Evolutionary conservation across 371 early-diverging fungal genomes (phyloP).

Genomic region (Apophysomyces elegans): DNA sequence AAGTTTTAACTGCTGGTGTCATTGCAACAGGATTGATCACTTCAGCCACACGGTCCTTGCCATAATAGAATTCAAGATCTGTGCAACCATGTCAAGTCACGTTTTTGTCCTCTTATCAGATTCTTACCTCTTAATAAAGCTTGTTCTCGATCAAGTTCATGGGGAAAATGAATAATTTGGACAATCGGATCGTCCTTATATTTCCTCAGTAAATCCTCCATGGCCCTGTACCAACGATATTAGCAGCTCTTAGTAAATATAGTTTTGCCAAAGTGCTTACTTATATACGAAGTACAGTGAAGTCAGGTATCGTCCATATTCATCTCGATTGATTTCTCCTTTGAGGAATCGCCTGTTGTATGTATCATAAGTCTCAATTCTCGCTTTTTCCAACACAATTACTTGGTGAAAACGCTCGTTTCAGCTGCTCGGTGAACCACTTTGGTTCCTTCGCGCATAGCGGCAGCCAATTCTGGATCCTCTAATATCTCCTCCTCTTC

Average conservation of each 20-base stretch:
- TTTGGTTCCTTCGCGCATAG: slow-evolving; percentile 59
- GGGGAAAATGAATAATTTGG: slow-evolving; percentile 52
- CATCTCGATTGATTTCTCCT: slow-evolving; percentile 38
- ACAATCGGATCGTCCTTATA: slow-evolving; percentile 48
- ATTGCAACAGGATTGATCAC: slow-evolving; percentile 29
- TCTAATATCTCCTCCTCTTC: slow-evolving; percentile 20
- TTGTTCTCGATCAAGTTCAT: slow-evolving; percentile 43
- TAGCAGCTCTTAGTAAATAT: no score
- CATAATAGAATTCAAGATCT: slow-evolving; percentile 59
- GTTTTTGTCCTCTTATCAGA: background rate
- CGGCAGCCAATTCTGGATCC: slow-evolving; percentile 39
- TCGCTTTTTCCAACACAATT: background rate
- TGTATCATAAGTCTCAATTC: background rate
- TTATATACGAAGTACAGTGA: slow-evolving; percentile 41
- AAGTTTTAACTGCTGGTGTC: slow-evolving; percentile 51
- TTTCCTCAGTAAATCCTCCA: slow-evolving; percentile 53
- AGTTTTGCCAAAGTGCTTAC: slow-evolving; percentile 17
- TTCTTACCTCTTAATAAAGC: slow-evolving; percentile 36
- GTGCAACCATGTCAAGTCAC: background rate
- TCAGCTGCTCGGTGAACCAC: slow-evolving; percentile 56
- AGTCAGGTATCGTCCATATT: slow-evolving; percentile 43
- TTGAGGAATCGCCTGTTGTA: slow-evolving; percentile 35
- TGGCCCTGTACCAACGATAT: slow-evolving; percentile 22
- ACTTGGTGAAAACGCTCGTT: slow-evolving; percentile 58
- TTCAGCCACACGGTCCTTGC: slow-evolving; percentile 41